These are phyloP conservation scores for Nicotiana tabacum DNA, from an alignment of 257 asterid genomes.

Conservation along the genomic window DNA sequence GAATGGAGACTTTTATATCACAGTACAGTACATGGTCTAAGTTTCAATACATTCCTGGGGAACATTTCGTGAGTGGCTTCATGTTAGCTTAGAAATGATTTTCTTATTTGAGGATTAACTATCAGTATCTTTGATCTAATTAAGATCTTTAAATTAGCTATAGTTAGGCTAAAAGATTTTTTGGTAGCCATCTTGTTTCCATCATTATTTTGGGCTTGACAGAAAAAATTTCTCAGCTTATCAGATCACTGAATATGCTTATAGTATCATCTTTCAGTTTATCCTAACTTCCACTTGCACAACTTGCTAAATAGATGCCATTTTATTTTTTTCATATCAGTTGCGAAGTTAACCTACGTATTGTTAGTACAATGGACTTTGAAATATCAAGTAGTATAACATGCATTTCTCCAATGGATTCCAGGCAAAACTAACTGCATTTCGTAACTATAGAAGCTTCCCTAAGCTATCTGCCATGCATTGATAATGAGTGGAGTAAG, in stretches of 20 bases:
- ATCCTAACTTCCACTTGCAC: not conserved
- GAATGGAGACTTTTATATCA: constrained; percentile 93
- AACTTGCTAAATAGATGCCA: not conserved
- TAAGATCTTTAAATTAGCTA: not conserved
- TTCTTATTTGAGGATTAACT: not conserved
- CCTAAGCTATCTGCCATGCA: not conserved
- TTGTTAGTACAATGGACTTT: not conserved
- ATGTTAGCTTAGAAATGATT: not conserved
- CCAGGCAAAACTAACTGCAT: not conserved
- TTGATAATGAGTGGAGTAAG: not conserved
- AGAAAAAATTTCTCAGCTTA: not conserved
- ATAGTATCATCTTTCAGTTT: not conserved
- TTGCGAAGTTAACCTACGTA: not conserved
- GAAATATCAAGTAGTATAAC: not conserved
- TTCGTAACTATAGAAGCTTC: not conserved
- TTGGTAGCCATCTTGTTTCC: not conserved
- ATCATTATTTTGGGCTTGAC: not conserved
- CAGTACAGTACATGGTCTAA: constrained; percentile 70
- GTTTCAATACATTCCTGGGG: constrained; percentile 88
- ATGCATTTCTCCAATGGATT: not conserved
- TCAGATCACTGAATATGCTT: not conserved
- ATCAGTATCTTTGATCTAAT: not conserved
- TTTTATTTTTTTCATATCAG: not conserved
- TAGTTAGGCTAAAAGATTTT: not conserved
- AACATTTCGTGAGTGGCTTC: constrained; percentile 60